Evolutionary conservation across 352 stramenopile species (phyloP).

Genomic region (Pythium dissotocum): DNA sequence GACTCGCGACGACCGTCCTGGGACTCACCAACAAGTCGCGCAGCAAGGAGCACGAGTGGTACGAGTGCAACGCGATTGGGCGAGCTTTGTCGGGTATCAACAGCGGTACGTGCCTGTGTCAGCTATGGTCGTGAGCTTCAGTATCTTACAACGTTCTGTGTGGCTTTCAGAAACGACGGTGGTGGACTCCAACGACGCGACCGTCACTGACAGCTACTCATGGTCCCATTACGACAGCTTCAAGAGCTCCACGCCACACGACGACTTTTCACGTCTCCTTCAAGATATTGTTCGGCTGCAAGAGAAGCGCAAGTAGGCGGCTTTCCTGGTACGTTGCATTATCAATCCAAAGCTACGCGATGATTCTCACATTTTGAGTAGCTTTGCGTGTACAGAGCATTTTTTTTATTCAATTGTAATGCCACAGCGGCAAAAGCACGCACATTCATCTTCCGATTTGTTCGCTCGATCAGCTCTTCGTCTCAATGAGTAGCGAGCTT

Average conservation of each 20-base stretch:
- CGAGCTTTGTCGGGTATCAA: constrained; percentile 59
- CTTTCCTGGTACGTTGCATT: background rate
- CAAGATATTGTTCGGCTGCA: constrained; percentile 71
- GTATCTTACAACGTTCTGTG: background rate
- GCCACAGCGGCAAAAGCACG: background rate
- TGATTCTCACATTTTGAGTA: background rate
- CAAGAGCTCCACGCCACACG: constrained; percentile 43
- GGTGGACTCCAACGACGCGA: constrained; percentile 38
- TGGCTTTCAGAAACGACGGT: constrained; percentile 25
- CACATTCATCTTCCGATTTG: background rate
- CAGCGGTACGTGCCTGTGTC: constrained; percentile 34
- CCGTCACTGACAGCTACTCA: constrained; percentile 72
- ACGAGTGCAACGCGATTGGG: constrained; percentile 72
- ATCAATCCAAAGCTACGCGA: background rate
- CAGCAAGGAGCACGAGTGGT: constrained; percentile 80
- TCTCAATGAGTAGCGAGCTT: background rate
- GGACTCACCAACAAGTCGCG: constrained; percentile 74
- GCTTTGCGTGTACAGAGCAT: background rate
- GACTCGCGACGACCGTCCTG: constrained; percentile 64
- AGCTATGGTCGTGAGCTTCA: background rate
- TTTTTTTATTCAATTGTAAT: background rate
- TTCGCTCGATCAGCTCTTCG: background rate
- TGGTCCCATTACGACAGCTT: constrained; percentile 82
- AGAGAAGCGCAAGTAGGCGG: constrained; percentile 13
- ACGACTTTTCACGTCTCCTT: constrained; percentile 47